Evolutionary conservation across 2,329 filamentous ascomycete genomes (phyloP).

Genomic region (Hyphodiscus sp.): DNA sequence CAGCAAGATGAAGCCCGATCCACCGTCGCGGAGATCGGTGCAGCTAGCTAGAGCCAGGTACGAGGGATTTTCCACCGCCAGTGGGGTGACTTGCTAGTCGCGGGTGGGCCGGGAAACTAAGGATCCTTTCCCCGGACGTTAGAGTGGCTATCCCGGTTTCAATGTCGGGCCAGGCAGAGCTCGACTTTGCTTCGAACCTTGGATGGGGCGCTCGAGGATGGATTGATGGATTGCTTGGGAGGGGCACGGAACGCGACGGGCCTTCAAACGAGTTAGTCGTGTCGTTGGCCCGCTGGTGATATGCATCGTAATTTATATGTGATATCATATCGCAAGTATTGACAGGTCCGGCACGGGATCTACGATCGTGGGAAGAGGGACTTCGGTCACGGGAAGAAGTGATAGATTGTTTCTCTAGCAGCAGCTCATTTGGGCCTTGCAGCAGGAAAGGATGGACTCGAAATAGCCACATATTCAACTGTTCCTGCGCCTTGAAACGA

Average conservation of each 20-base stretch:
- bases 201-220: no score
- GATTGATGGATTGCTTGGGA: background rate
- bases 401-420: background rate
- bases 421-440: background rate
- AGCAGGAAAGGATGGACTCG: background rate
- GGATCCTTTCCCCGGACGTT: slow-evolving; percentile 19
- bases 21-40: background rate
- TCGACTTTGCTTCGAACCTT: no score
- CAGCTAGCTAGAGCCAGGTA: background rate
- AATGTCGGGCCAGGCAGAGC: background rate
- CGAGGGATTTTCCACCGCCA: background rate
- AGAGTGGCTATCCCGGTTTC: slow-evolving; percentile 6
- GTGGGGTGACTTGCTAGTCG: background rate
- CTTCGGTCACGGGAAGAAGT: background rate
- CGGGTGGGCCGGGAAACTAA: slow-evolving; percentile 3
- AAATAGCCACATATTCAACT: background rate
- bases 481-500: no score
- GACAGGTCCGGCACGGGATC: background rate
- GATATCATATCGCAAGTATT: background rate
- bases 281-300: no score
- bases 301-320: background rate
- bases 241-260: background rate
- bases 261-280: no score
- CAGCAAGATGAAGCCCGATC: background rate
- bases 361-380: no score